A percentile compares a stretch with the other conserved stretches of the same genome.
Evolutionary conservation across 306 rosid genomes (phyloP).

Genomic region (Ceratonia siliqua): DNA sequence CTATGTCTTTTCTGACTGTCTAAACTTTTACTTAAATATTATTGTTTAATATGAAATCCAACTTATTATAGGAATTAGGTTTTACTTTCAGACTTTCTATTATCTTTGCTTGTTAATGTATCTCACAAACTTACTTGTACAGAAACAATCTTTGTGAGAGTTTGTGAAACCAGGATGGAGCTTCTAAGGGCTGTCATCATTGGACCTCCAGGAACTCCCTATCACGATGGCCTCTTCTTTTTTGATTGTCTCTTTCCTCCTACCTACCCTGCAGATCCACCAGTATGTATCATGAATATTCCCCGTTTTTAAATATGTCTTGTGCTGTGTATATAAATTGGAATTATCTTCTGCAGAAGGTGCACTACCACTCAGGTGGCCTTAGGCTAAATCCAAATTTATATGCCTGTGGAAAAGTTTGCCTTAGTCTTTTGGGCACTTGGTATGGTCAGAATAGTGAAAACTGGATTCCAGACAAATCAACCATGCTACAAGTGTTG

Average conservation of each 20-base stretch:
- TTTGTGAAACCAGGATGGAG: slow-evolving; percentile 74
- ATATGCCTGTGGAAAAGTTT: slow-evolving; percentile 73
- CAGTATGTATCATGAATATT: slow-evolving; percentile 53
- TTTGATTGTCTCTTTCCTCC: slow-evolving; percentile 74
- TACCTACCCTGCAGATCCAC: slow-evolving; percentile 64
- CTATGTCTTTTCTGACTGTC: neutral
- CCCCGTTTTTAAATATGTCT: slow-evolving; percentile 12
- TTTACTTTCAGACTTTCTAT: slow-evolving; percentile 13
- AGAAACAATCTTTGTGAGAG: slow-evolving; percentile 77
- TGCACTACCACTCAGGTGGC: slow-evolving; percentile 83
- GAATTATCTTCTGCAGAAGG: slow-evolving; percentile 54
- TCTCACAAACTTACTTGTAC: slow-evolving; percentile 39
- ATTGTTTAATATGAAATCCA: slow-evolving; percentile 21
- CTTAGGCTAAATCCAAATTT: slow-evolving; percentile 81
- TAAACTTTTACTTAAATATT: neutral
- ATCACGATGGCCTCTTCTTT: slow-evolving; percentile 84
- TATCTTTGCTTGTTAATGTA: slow-evolving; percentile 15
- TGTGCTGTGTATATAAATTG: slow-evolving; percentile 15
- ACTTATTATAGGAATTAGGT: neutral
- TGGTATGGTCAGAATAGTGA: slow-evolving; percentile 66
- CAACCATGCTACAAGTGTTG: slow-evolving; percentile 89
- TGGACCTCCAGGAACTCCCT: slow-evolving; percentile 85
- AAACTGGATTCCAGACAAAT: slow-evolving; percentile 69
- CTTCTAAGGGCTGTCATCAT: slow-evolving; percentile 71
- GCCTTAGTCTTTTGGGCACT: slow-evolving; percentile 86